A percentile compares a stretch with the other conserved stretches of the same genome.
These are phyloP conservation scores for Ceratocystis albifundus DNA, from an alignment of 2,329 filamentous ascomycete species.

Conservation along the genomic window DNA sequence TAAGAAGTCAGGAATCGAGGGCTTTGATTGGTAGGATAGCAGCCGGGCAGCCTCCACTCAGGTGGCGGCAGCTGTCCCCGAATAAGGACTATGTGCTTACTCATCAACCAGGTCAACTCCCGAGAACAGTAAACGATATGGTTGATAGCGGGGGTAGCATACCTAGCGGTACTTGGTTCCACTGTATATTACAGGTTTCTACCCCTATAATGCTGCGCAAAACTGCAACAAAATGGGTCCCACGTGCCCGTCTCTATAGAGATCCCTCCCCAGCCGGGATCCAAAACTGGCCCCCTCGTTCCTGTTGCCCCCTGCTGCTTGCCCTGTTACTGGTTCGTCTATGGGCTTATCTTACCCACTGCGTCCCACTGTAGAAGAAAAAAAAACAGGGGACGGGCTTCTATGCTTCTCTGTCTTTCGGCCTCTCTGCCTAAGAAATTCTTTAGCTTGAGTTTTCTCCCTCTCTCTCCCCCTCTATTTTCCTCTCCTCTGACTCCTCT, in stretches of 20 bases:
- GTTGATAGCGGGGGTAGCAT: background rate
- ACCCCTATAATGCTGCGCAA: background rate
- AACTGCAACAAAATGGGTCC: background rate
- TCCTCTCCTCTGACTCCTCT: background rate
- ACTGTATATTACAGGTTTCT: background rate
- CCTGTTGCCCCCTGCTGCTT: background rate
- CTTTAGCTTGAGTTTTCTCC: background rate
- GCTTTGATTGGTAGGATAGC: background rate
- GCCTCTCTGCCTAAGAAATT: background rate
- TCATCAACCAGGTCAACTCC: background rate
- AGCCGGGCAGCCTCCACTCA: too few species aligned
- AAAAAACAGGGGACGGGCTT: background rate
- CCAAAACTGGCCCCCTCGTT: background rate
- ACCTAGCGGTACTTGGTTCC: background rate
- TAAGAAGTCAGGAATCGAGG: background rate
- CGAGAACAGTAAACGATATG: background rate
- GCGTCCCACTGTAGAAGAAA: too few species aligned
- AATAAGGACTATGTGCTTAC: too few species aligned
- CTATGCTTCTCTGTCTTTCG: background rate
- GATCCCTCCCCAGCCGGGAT: background rate
- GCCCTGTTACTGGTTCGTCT: too few species aligned
- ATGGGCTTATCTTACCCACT: too few species aligned
- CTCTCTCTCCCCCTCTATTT: slow-evolving; percentile 6
- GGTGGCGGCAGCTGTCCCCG: background rate
- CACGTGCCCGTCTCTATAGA: slow-evolving; percentile 7